Base-by-base conservation (phyloP, 2,329 filamentous ascomycete species). In the Bipolaris oryzae region DNA sequence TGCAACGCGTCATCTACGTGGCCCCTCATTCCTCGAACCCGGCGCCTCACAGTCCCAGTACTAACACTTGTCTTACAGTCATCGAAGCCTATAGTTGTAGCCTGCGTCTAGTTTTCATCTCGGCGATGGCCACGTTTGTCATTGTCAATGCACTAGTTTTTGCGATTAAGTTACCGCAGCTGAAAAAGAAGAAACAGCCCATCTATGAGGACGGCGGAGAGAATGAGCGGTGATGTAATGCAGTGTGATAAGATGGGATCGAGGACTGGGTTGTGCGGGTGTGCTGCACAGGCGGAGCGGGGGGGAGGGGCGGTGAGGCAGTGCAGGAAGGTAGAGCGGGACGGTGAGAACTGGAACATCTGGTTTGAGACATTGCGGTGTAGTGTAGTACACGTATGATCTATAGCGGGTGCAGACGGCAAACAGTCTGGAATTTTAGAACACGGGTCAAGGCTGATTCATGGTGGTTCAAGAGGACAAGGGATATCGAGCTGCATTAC, bases 111-210 rank as follows among this genome's bases (percentile, higher is more conserved):
- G 79, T 78, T 1, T 82, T 81, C 59, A 69, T 79, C 42, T 77
- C 72, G 2, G 75, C 79, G 31, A 74, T 80, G 39, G 73, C 72
- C 15, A 61, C 75, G 1, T 67, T 89, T 50, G 81, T 85, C 0
- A 53, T 83, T 7, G 71, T 84, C 0, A 80, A 80, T 16, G 62
- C 82, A 2, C 61, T 88, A 47, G 71, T 87, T 2, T 10, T 82
- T 34, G 81, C 82, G 0, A 76, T 88, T 20, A 81, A 77, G 67
- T 67, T 89, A 63, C 85, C 85, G 1, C 79, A 80, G 49, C 47
- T 76, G 41, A 67, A 65, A 50, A 67, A 63, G 51, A 68, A 63
- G 35, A 68, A 63, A 33, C 25, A 64, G 16, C 23, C 4, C 3
- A 55, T 59, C n/a, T 50, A 48, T 7, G 63, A 64, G 15, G 33